Percentiles rank a stretch among this genome's conserved stretches.
These are phyloP conservation scores for Verticillium zaregamsianum DNA, from an alignment of 2,329 filamentous ascomycete species.

Conservation along the genomic window DNA sequence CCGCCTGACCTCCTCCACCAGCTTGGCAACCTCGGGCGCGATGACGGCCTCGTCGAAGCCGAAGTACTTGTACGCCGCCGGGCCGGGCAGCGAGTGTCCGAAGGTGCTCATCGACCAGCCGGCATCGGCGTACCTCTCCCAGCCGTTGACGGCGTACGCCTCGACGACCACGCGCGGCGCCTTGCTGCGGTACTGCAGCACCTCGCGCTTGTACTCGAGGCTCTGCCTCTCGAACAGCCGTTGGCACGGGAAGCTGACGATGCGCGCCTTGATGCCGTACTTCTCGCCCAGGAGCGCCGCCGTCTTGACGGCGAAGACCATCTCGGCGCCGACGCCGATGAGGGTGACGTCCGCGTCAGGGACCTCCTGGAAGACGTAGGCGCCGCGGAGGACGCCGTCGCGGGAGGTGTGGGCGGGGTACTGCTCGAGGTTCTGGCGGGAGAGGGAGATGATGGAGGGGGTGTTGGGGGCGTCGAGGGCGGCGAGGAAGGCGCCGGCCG, in stretches of 20 bases:
- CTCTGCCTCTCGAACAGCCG: conserved; percentile 36
- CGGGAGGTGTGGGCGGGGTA: conserved; percentile 30
- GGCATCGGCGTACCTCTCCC: conserved; percentile 57
- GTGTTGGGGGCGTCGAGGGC: conserved; percentile 37
- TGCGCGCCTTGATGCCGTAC: conserved; percentile 28
- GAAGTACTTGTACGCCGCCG: conserved; percentile 51
- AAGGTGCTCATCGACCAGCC: conserved; percentile 48
- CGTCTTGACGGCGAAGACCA: conserved; percentile 25
- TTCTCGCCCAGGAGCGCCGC: conserved; percentile 31
- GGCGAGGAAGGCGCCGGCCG: conserved; percentile 46
- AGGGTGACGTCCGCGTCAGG: conserved; percentile 37
- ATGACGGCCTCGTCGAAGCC: conserved; percentile 45
- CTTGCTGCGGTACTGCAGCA: conserved; percentile 33
- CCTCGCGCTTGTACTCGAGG: conserved; percentile 37
- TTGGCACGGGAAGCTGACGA: conserved; percentile 40
- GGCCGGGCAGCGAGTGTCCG: conserved; percentile 50
- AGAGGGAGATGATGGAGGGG: conserved; percentile 43
- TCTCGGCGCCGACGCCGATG: conserved; percentile 31
- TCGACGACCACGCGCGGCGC: conserved; percentile 54
- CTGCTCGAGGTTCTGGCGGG: conserved; percentile 37
- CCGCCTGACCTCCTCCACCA: conserved; percentile 18
- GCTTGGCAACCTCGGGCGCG: conserved; percentile 26
- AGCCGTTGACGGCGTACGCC: conserved; percentile 51
- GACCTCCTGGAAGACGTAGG: conserved; percentile 40
- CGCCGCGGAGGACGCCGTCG: conserved; percentile 34